Base-by-base conservation (phyloP, 306 rosid species). In the Cicer cuneatum region DNA sequence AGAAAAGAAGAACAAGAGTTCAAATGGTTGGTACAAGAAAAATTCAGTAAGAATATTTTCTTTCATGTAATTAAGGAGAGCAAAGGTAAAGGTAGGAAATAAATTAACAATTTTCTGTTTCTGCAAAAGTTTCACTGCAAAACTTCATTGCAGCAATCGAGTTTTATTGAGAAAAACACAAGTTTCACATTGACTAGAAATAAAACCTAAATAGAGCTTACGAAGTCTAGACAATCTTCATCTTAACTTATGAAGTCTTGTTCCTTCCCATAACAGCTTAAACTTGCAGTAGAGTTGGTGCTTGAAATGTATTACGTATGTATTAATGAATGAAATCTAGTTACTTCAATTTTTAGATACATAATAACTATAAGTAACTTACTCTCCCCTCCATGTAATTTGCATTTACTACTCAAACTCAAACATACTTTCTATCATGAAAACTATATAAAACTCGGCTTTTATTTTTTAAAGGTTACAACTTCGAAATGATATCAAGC, bases 11-110 rank as follows among this genome's bases (percentile, higher is more conserved):
- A 48, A 45, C 5, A 5, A 74, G 69, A 68, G 13, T 13, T 63
- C 15, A 78, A 71, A 63, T 40, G 71, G 54, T 74, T 13, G 71
- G 52, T 2, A 37, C 29, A 53, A 38, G n/a, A 48, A 75, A 57
- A 68, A 48, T 47, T 18, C 62, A 6, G 73, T 58, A 10, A 72
- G 66, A 69, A 19, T 63, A 42, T 29, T 29, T 29, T 29, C 35
- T 29, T 29, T 29, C 43, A 47, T 6, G 33, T n/a, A 41, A 65
- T 2, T 10, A 14, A 12, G 49, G 8, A 77, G 10, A 51, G 48
- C 21, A 78, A 51, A 29, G 77, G 41, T 16, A 21, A 46, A 69
- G 10, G 38, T 49, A n/a, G 38, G 53, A 40, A 49, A 51, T 49
- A 38, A 37, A 64, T 53, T 13, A 48, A 64, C n/a, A 65, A 2